Evolutionary conservation across 192 early-diverging fungal genomes (phyloP), one percentile per base, ranked within the genome.

Genomic region (Mortierella claussenii): DNA sequence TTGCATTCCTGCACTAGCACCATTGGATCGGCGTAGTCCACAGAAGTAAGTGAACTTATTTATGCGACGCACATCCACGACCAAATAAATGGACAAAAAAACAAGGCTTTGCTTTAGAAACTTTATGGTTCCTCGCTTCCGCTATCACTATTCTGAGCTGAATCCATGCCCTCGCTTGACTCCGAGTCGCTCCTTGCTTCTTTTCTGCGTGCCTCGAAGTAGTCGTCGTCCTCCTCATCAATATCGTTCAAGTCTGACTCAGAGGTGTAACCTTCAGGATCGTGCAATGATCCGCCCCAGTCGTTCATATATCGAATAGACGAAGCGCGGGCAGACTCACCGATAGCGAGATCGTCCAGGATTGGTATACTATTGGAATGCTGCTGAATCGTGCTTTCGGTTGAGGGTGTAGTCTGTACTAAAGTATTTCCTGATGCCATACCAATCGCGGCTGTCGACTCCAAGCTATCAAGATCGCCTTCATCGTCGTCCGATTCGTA

Each of bases 401-500:
- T 12, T 43, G 23, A 4, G 34, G 26, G n/a, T 23, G 10, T 43
- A 28, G 21, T 44, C n/a, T 30, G 8, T 31, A 17, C 28, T 54
- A 13, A 13, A 6, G 18, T 30, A 4, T 27, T 34, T n/a, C n/a
- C n/a, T n/a, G n/a, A n/a, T n/a, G n/a, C n/a, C n/a, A n/a, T n/a
- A n/a, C n/a, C n/a, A n/a, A n/a, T n/a, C 32, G 1, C 31, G 10
- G 40, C 26, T 9, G 15, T 13, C 31, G 18, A 12, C 28, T 26
- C 36, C 42, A n/a, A n/a, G 28, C 50, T 52, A 40, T 53, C 36
- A n/a, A 15, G 28, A 9, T 59, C 66, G 20, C 37, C 66, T 13
- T 60, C 63, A 8, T 60, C 69, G 1, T 60, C 73, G 11, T 73
- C 69, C 20, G 73, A 66, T 50, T 67, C 73, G 30, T 67, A 76